Base-by-base conservation (phyloP, 2,329 filamentous ascomycete genomes). In the Fusarium goolgardi region DNA sequence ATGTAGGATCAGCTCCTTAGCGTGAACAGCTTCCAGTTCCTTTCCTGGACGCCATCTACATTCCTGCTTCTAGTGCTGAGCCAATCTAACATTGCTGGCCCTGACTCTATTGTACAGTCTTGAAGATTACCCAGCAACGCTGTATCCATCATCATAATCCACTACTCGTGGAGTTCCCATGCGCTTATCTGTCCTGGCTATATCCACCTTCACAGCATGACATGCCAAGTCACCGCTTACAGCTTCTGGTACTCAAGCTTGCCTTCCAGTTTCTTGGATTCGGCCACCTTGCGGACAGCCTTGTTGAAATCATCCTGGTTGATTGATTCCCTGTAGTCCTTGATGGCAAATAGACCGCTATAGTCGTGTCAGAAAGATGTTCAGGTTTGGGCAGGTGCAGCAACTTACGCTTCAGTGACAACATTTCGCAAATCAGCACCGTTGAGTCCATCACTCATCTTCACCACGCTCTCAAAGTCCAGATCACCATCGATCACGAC, bases 301-400 rank as follows among this genome's bases (percentile, higher is more conserved):
- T 97, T 97, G 85, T 97, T 99, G 89, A 98, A 97, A 78, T 99
- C 96, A 76, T 99, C 96, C 80, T 99, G 96, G 82, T 92, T 98
- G 81, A 99, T 92, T 15, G 94, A 89, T 75, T 99, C 96, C 65
- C 96, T 86, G 80, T 98, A 97, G 77, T 97, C 96, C 81, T 98
- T 98, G 87, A 99, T 99, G 43, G 96, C 94, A 80, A 97, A 98
- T 39, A 99, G 83, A 68, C 96, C 96, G 71, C 93, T 96, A 65
- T 50, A 67, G 78, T 73, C 61, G 68, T 64, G 57, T 69, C 23
- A 71, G 70, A 74, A 71, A 31, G 27, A 43, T 43, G 39, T 44
- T 49, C 27, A 34, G 27, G 20, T 25, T 52, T 44, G 6, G n/a
- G 21, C 21, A 43, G 35, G 16, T 34, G 13, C 41, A n/a, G 27